These are phyloP conservation scores for Thermothelomyces thermophilus DNA, from an alignment of 2,329 filamentous ascomycete genomes.

Conservation along the genomic window DNA sequence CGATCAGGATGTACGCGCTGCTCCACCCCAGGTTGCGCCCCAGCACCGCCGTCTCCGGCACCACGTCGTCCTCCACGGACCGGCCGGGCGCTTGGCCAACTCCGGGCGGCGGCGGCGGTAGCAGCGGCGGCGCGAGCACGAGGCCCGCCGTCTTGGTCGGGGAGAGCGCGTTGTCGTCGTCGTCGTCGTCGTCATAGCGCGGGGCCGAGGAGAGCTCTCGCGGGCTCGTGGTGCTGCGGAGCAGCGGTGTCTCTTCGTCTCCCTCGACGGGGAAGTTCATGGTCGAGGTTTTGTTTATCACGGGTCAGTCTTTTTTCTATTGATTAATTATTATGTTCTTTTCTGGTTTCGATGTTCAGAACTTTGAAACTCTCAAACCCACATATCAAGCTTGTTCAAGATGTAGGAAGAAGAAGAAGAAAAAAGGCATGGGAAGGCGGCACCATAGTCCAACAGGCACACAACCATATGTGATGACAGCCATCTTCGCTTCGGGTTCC, in stretches of 20 bases:
- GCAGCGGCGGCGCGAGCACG: background rate
- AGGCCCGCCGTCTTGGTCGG: background rate
- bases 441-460: too few relatives aligned
- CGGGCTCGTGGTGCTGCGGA: background rate
- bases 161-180: background rate
- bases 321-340: too few relatives aligned
- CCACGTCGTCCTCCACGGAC: constrained; percentile 48
- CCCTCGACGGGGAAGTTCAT: constrained; percentile 15
- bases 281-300: background rate
- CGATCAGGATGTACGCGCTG: constrained; percentile 60
- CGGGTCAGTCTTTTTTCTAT: too few relatives aligned
- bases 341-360: too few relatives aligned
- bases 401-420: too few relatives aligned
- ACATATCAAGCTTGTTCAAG: too few relatives aligned
- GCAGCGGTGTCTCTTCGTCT: constrained; percentile 6
- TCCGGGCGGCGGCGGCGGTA: too few relatives aligned
- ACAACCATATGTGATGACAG: too few relatives aligned
- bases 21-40: constrained; percentile 57
- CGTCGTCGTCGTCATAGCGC: background rate
- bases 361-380: too few relatives aligned
- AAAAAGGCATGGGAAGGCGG: too few relatives aligned
- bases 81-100: constrained; percentile 12
- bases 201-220: background rate
- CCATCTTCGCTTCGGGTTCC: background rate
- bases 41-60: constrained; percentile 51